Evolutionary conservation across 768 basidiomycete species (phyloP), one percentile per base, ranked within the genome.

Genomic region (Auriculariales sp.): DNA sequence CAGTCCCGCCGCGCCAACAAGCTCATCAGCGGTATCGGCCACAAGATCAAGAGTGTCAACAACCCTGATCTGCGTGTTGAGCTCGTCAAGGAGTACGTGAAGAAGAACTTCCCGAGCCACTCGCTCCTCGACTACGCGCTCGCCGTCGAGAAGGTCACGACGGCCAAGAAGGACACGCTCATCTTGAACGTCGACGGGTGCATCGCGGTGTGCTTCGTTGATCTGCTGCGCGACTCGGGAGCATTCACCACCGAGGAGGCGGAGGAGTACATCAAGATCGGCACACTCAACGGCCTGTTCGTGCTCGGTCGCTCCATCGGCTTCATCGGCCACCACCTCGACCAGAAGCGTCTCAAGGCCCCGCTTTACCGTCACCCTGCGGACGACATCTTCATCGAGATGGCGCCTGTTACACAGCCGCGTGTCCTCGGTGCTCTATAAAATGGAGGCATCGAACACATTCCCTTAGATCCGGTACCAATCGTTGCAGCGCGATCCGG

Each of bases 31-130:
- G 94, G 94, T 73, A 99, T 99, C 57, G 94, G 94, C 42, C 94
- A 99, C 81, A 98, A 98, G 79, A 95, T 99, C 75, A 99, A 99
- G 81, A 90, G 84, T 56, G 87, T 91, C 56, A 92, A 89, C 69
- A 93, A 93, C 78, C 90, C 89, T 45, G 89, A 92, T 73, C 73
- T 89, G 42, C 86, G 87, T 62, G 87, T 91, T 53, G 84, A 89
- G 68, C 81, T 91, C 53, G 88, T 90, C 49, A 95, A 97, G 76
- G 90, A 93, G 70, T 99, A 86, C 59, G 94, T 94, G 53, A 71
- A 63, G 70, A 91, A 94, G 70, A 70, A 94, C 75, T 99, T 99
- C 88, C 94, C 94, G 3, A 83, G 81, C 60, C 91, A 93, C 70
- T 80, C 78, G 55, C 72, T 94, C 55, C 79, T 94, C 58, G 92